Percentiles rank a stretch among this genome's conserved stretches.
Conservation (phyloP, 768 basidiomycete species). For the Suillus subalutaceus region DNA sequence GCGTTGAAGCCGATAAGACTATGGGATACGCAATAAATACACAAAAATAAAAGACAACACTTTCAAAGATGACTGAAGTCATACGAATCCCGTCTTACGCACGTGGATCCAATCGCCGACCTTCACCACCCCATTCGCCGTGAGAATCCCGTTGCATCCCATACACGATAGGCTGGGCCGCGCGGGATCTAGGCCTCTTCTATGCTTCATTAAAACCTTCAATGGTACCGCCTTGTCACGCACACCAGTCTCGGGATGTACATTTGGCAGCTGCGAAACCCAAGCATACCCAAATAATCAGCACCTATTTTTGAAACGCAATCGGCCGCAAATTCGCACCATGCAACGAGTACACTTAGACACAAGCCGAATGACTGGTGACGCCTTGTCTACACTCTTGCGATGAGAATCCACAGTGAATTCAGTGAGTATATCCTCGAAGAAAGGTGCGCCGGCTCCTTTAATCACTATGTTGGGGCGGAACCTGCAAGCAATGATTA, state of each 20-base stretch:
- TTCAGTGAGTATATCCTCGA: slow-evolving; percentile 72
- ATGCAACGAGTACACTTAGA: slow-evolving; percentile 73
- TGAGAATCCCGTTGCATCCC: slow-evolving; percentile 65
- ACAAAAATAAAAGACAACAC: not conserved
- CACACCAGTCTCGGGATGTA: slow-evolving; percentile 63
- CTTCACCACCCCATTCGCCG: slow-evolving; percentile 49
- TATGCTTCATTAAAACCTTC: slow-evolving; percentile 76
- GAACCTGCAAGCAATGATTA: slow-evolving; percentile 49
- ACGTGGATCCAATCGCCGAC: slow-evolving; percentile 67
- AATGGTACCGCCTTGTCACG: slow-evolving; percentile 75
- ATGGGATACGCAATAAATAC: not conserved
- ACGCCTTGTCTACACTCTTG: slow-evolving; percentile 20
- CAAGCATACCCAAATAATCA: slow-evolving; percentile 11
- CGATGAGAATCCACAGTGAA: slow-evolving; percentile 49
- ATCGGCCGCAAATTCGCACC: slow-evolving; percentile 45
- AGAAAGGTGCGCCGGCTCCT: slow-evolving; percentile 67
- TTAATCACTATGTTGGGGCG: slow-evolving; percentile 74
- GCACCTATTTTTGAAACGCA: slow-evolving; percentile 11
- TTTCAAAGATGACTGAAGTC: not conserved
- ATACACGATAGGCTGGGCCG: slow-evolving; percentile 59
- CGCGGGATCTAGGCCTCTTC: slow-evolving; percentile 57
- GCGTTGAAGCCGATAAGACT: not conserved
- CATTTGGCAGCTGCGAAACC: slow-evolving; percentile 73
- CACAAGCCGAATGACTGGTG: slow-evolving; percentile 54
- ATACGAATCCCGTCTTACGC: slow-evolving; percentile 40